Conservation (phyloP, 768 basidiomycete species). For the Fomitopsis serialis region DNA sequence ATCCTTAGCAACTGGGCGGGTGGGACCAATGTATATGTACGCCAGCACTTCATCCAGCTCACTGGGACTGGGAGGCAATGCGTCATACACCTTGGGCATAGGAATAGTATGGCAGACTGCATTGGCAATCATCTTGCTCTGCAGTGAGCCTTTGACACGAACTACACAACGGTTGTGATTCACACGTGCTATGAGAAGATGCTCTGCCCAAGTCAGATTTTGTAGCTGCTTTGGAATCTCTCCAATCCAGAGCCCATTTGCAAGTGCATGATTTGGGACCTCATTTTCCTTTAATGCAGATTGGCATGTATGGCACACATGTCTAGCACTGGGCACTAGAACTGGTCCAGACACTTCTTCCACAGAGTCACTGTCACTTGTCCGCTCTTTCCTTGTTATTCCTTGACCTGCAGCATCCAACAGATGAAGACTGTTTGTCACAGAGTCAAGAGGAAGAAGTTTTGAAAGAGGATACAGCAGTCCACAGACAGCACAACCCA, state of each 20-base stretch:
- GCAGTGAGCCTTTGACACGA: conserved; percentile 3
- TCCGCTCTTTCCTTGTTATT: too few species aligned
- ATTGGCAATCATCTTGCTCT: conserved; percentile 30
- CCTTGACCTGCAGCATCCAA: too few species aligned
- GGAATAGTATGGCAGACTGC: conserved; percentile 27
- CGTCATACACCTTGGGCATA: conserved; percentile 24
- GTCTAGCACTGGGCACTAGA: too few species aligned
- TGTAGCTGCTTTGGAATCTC: conserved; percentile 9
- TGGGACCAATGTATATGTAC: conserved; percentile 28
- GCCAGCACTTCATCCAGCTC: conserved; percentile 30
- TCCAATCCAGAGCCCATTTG: conserved; percentile 18
- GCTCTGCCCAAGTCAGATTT: conserved; percentile 10
- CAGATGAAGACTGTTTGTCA: too few species aligned
- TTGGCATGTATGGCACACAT: too few species aligned
- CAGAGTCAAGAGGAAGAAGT: too few species aligned
- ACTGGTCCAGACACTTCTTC: too few species aligned
- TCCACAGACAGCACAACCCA: too few species aligned
- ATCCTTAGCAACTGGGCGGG: conserved; percentile 17
- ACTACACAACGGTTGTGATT: conserved; percentile 16
- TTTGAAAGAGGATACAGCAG: too few species aligned
- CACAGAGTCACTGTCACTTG: too few species aligned
- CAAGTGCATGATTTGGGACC: conserved; percentile 1
- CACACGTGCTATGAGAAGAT: conserved; percentile 8
- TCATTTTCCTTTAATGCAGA: too few species aligned
- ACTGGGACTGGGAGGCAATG: conserved; percentile 24